Base-by-base conservation (phyloP, 2,329 filamentous ascomycete species). In the Xylaria sp. region DNA sequence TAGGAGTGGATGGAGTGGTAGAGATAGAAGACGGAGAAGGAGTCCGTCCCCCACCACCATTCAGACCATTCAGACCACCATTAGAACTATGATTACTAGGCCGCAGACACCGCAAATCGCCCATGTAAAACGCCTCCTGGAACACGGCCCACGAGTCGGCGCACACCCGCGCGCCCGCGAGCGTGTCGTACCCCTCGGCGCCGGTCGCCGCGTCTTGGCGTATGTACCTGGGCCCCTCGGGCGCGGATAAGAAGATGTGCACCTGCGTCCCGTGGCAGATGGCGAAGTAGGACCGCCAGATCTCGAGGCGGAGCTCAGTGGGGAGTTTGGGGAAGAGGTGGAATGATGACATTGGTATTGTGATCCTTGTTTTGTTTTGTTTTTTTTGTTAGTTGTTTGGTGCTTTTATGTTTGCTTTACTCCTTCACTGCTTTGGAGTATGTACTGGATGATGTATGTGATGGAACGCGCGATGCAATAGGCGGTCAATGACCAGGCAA, bases 221-320 rank as follows among this genome's bases (percentile, higher is more conserved):
- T 9, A 43, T n/a, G 25, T 58, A 62, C 47, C 11, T 14, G 1
- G 54, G 31, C 1, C 46, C 54, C 1, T 21, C 15, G 28, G 54
- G 14, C 8, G 46, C 17, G 2, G 51, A 56, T 28, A 51, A 31
- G 23, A 57, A 55, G 21, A 60, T 50, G 33, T 63, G 61, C 25
- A 57, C 47, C 17, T 57, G 61, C n/a, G 37, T 51, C 8, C 51
- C 51, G 52, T 60, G 57, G 23, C 45, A 50, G 33, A 4, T 15
- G 12, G 43, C 12, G 51, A 60, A 52, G 42, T 63, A 49, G 37
- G 28, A 37, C 42, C 42, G 28, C 61, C 57, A 60, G 17, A 60
- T 57, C 23, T 60, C 38, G 21, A 63, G 57, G 11, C 61, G 51
- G 21, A 60, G 57, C 46, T 63, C 61, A 11, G 50, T 35, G 12